Base-by-base conservation (phyloP, 148 eudicot genomes). In the Silene conica region DNA sequence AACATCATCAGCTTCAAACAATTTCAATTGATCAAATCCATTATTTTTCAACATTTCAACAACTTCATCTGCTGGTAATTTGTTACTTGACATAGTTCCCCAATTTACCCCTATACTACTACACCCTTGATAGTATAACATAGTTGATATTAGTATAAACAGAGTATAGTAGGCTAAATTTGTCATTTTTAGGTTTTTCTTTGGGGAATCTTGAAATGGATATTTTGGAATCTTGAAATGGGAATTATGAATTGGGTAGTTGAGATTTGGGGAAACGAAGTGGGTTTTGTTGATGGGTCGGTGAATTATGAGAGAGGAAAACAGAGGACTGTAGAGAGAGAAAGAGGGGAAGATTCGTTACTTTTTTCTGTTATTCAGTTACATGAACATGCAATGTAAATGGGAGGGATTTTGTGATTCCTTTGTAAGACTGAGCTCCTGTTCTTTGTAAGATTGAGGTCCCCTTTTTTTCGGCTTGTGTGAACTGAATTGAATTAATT, bases 41-140 rank as follows among this genome's bases (percentile, higher is more conserved):
- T 96, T 96, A 10, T 86, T 85, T 31, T 60, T 83, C 84, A 96
- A 72, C 99, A 96, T 90, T 63, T 86, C 67, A 8, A 96, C 99
- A 57, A 96, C 95, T 62, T 75, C 85, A 52, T 85, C 83, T 1
- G 92, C 74, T 6, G 97, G 88, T 20, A 92, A 58, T 66, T 83
- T 87, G 74, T 92, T 90, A 15, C 82, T 85, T 3, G 96, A 85
- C 96, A 90, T 86, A 5, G 97, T 96, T 4, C 99, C 99, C 97
- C 99, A 96, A 78, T 96, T 96, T 77, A 96, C 96, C 23, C 99
- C 99, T 43, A 92, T 77, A 19, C 89, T 78, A 1, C 58, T 78
- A 0, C 46, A 77, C 23, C 81, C 86, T 8, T 25, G 67, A 8
- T 71, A n/a, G n/a, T n/a, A 73, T 13, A 70, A 22, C 19, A 56